A percentile compares a stretch with the other conserved stretches of the same genome.
Evolutionary conservation across 805 yeast species (phyloP).

Genomic region (Kazachstania kunashirensis): DNA sequence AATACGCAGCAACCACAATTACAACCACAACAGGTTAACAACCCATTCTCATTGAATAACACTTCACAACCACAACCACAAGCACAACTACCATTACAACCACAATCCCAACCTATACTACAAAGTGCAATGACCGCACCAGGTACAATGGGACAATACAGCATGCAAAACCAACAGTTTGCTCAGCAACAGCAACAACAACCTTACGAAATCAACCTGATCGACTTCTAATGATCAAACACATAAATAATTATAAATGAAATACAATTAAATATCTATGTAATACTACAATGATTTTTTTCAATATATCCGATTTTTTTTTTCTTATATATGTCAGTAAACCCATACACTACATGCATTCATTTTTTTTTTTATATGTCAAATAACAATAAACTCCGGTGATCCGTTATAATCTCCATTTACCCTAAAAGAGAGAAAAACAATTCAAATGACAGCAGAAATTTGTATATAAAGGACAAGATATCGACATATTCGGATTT

Average conservation of each 20-base stretch:
- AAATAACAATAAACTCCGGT: too few species aligned
- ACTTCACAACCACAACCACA: slow-evolving; percentile 2
- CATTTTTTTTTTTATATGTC: too few species aligned
- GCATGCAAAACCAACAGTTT: neutral
- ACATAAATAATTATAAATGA: too few species aligned
- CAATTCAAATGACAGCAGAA: too few species aligned
- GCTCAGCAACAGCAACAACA: slow-evolving; percentile 8
- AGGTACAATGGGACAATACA: neutral
- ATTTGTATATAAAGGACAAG: too few species aligned
- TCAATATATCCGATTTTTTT: too few species aligned
- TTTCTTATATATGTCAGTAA: too few species aligned
- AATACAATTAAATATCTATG: neutral
- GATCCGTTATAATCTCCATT: too few species aligned
- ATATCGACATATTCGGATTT: too few species aligned
- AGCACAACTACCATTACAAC: slow-evolving; percentile 1
- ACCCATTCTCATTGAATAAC: neutral
- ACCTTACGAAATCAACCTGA: slow-evolving; percentile 13
- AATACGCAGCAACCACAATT: slow-evolving; percentile 1
- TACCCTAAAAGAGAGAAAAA: too few species aligned
- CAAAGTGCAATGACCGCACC: slow-evolving; percentile 1
- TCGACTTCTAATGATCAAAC: slow-evolving; percentile 19
- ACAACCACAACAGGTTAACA: slow-evolving; percentile 1
- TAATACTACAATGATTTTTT: neutral
- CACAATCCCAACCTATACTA: neutral
- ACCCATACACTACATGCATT: too few species aligned